A percentile compares a stretch with the other conserved stretches of the same genome.
Evolutionary conservation across 2,329 filamentous ascomycete species (phyloP).

Genomic region (Ramularia endophylla): DNA sequence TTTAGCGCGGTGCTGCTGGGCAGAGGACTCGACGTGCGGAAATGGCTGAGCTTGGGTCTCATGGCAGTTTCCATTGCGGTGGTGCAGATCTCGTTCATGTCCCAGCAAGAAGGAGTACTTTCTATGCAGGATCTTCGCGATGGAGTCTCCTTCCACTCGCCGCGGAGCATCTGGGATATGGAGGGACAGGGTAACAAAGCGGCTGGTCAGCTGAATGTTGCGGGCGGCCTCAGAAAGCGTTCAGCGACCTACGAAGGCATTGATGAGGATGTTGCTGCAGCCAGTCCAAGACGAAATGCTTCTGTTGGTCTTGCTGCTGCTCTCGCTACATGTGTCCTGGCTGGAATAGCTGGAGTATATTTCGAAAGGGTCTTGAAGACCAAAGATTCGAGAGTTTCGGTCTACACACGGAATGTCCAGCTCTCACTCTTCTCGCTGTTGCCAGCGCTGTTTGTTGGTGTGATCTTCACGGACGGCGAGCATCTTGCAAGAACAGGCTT

Average conservation of each 20-base stretch:
- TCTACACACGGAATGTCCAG: constrained; percentile 95
- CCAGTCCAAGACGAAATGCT: constrained; percentile 62
- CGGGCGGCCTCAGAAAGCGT: constrained; percentile 49
- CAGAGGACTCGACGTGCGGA: constrained; percentile 61
- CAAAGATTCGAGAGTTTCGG: constrained; percentile 59
- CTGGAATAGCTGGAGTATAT: constrained; percentile 78
- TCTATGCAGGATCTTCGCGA: constrained; percentile 58
- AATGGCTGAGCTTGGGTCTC: constrained; percentile 74
- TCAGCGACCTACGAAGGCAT: constrained; percentile 92
- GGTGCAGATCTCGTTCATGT: constrained; percentile 67
- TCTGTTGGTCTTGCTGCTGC: constrained; percentile 75
- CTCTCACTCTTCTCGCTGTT: constrained; percentile 91
- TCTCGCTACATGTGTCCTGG: constrained; percentile 69
- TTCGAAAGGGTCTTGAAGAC: constrained; percentile 90
- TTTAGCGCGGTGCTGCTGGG: constrained; percentile 77
- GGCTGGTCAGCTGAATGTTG: constrained; percentile 44
- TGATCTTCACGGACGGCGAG: constrained; percentile 79
- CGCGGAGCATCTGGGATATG: constrained; percentile 71
- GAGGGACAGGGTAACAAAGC: constrained; percentile 55
- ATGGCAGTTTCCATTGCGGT: constrained; percentile 77
- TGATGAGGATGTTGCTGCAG: constrained; percentile 52
- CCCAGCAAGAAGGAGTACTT: constrained; percentile 48
- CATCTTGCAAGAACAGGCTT: constrained; percentile 80
- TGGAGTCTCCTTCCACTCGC: constrained; percentile 58
- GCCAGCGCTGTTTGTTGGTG: constrained; percentile 77